Evolutionary conservation across 2,329 filamentous ascomycete genomes (phyloP).

Genomic region (Colletotrichum tabaci): DNA sequence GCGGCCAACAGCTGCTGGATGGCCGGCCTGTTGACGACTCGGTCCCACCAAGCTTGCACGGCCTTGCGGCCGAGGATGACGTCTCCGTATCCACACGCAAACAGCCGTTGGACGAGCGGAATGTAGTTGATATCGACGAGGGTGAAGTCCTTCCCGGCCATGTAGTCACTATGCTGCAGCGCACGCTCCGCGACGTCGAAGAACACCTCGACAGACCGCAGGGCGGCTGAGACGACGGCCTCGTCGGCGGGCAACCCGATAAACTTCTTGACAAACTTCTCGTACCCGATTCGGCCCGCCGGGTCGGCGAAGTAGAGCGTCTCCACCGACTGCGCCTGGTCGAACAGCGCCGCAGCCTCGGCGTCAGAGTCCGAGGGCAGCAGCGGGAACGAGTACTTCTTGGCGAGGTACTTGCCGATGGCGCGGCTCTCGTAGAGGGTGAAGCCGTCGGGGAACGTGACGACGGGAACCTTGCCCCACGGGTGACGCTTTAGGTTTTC

Average conservation of each 20-base stretch:
- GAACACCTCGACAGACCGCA: conserved; percentile 56
- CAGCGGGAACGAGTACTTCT: conserved; percentile 61
- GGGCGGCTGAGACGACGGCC: conserved; percentile 54
- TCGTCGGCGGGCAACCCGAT: conserved; percentile 60
- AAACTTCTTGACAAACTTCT: conserved; percentile 62
- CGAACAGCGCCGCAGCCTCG: conserved; percentile 59
- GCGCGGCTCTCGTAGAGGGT: conserved; percentile 63
- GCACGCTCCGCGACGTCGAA: conserved; percentile 60
- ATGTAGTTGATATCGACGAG: conserved; percentile 65
- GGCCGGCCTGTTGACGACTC: conserved; percentile 54
- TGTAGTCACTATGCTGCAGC: conserved; percentile 57
- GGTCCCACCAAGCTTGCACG: conserved; percentile 60
- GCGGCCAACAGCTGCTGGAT: conserved; percentile 53
- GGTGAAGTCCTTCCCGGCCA: conserved; percentile 61
- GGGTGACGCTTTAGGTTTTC: conserved; percentile 57
- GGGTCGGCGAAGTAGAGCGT: conserved; percentile 61
- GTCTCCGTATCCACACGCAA: conserved; percentile 57
- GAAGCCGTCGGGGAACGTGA: conserved; percentile 58
- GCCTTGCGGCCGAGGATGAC: conserved; percentile 53
- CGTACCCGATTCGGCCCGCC: conserved; percentile 59
- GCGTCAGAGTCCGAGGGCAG: conserved; percentile 55
- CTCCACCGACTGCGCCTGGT: conserved; percentile 59
- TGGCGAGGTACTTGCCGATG: conserved; percentile 63
- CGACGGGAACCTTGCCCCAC: conserved; percentile 58
- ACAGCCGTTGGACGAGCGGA: conserved; percentile 59